phyloP scores from a whole-genome alignment of 2,329 filamentous ascomycete genomes.

The Sordariomycetes sp. region DNA sequence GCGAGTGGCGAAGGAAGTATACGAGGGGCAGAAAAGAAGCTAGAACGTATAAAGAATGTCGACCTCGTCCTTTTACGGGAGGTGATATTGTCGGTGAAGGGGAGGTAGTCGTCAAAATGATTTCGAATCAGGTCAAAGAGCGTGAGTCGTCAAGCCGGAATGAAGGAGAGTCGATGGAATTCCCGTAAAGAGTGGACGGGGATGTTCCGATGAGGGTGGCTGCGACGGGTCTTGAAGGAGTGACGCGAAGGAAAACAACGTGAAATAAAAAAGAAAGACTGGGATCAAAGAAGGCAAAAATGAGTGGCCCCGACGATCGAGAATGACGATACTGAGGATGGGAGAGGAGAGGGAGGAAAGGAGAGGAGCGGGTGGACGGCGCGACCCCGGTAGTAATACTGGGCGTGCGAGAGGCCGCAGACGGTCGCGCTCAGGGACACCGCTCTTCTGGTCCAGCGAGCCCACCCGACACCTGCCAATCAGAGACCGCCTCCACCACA shows the following conservation, averaged over 20 bases:
- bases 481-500: neutral
- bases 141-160: conserved; percentile 8
- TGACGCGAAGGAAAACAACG: conserved; percentile 11
- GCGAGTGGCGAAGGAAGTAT: neutral
- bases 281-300: conserved; percentile 22
- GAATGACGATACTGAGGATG: conserved; percentile 8
- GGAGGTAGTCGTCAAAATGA: neutral
- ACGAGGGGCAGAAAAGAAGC: neutral
- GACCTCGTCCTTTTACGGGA: conserved; percentile 14
- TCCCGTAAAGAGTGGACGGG: conserved; percentile 19
- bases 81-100: neutral
- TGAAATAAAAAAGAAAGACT: conserved; percentile 12
- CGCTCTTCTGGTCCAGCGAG: conserved; percentile 3
- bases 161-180: conserved; percentile 11
- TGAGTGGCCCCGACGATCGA: conserved; percentile 15
- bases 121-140: neutral
- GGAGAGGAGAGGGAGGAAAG: conserved; percentile 20
- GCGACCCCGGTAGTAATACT: conserved; percentile 22
- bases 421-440: neutral
- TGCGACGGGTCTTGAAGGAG: conserved; percentile 4
- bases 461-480: neutral
- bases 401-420: conserved; percentile 10
- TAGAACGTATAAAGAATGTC: conserved; percentile 15
- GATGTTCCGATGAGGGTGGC: neutral
- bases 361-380: conserved; percentile 21